Evolutionary conservation across 352 stramenopile genomes (phyloP).

Genomic region (Phytophthora fragariaefolia): DNA sequence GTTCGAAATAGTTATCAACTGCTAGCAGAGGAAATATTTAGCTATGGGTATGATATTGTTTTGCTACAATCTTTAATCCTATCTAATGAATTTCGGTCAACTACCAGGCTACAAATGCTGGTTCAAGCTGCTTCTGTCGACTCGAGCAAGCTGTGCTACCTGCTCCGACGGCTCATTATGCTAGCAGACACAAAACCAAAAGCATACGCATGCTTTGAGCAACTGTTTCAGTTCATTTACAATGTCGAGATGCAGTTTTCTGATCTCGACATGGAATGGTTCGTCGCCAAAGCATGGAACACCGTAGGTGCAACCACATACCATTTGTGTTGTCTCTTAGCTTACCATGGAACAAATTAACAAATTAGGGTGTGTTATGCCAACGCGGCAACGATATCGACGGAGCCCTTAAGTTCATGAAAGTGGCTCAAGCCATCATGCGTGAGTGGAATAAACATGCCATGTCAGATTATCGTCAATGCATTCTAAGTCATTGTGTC

Average conservation of each 20-base stretch:
- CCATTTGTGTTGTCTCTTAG: not conserved
- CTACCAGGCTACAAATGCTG: slow-evolving; percentile 61
- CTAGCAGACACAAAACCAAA: slow-evolving; percentile 52
- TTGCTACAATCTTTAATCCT: too few species aligned
- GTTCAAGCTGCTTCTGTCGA: slow-evolving; percentile 51
- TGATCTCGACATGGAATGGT: slow-evolving; percentile 71
- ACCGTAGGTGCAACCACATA: slow-evolving; percentile 70
- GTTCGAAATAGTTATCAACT: slow-evolving; percentile 55
- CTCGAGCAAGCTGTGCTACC: slow-evolving; percentile 51
- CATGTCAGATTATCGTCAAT: not conserved
- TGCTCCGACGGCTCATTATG: slow-evolving; percentile 67
- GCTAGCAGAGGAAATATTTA: slow-evolving; percentile 71
- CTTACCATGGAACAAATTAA: slow-evolving; percentile 6
- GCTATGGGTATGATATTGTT: slow-evolving; percentile 59
- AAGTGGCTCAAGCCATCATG: slow-evolving; percentile 47
- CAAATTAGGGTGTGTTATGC: slow-evolving; percentile 42
- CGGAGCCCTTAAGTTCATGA: slow-evolving; percentile 53
- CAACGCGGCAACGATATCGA: slow-evolving; percentile 41
- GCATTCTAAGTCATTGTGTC: slow-evolving; percentile 5
- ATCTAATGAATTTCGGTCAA: not conserved
- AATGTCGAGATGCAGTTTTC: slow-evolving; percentile 55
- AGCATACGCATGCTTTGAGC: slow-evolving; percentile 65
- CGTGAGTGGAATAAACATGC: slow-evolving; percentile 38
- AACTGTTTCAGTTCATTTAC: slow-evolving; percentile 61
- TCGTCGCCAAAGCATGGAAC: slow-evolving; percentile 81